Evolutionary conservation across 106 monocot genomes (phyloP).

Genomic region (Allium cepa): DNA sequence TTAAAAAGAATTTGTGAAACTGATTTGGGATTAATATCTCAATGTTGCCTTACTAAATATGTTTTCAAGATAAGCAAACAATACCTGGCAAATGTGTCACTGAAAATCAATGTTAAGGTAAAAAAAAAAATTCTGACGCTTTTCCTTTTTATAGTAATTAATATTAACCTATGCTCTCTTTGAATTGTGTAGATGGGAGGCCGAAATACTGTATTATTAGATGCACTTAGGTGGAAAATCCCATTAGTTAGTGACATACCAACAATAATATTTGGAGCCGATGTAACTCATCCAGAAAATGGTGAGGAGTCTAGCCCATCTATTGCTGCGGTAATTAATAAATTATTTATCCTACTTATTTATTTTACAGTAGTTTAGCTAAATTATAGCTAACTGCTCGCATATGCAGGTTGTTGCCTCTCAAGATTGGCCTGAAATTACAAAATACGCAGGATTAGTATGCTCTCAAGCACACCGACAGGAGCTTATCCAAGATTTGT

Average conservation of each 20-base stretch:
- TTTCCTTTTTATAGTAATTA: neutral
- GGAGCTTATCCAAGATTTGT: constrained; percentile 87
- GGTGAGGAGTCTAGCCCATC: constrained; percentile 86
- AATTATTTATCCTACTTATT: neutral
- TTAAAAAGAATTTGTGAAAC: constrained; percentile 86
- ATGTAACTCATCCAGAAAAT: constrained; percentile 90
- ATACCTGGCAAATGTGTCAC: constrained; percentile 81
- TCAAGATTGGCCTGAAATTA: constrained; percentile 95
- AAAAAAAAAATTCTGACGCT: neutral
- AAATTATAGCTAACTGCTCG: neutral
- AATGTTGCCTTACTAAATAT: constrained; percentile 86
- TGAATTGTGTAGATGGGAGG: constrained; percentile 66
- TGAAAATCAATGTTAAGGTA: constrained; percentile 96
- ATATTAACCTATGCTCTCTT: neutral
- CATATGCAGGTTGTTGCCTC: constrained; percentile 78
- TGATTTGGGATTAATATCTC: constrained; percentile 79
- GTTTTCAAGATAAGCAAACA: constrained; percentile 85
- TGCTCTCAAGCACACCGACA: constrained; percentile 89
- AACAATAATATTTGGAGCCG: constrained; percentile 94
- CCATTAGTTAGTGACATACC: constrained; percentile 89
- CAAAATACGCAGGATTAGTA: constrained; percentile 85
- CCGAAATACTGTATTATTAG: constrained; percentile 79
- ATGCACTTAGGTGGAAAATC: constrained; percentile 74
- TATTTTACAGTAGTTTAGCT: neutral
- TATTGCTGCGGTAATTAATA: constrained; percentile 70